Base-by-base conservation (phyloP, 208 protist species). In the Acanthamoeba castellanii region DNA sequence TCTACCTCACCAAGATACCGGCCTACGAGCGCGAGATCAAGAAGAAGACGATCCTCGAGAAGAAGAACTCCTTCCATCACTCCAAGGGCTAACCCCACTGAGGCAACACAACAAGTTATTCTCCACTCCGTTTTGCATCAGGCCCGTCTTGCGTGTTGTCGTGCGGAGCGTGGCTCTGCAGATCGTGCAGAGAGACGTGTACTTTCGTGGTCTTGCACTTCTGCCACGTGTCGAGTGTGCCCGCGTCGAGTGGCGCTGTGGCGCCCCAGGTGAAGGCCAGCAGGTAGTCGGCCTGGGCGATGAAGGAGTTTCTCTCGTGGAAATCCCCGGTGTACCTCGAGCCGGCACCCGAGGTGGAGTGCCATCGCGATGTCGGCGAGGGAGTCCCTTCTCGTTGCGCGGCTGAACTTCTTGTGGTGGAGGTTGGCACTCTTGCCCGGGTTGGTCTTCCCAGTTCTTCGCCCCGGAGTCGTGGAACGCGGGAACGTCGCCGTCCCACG, bases 31-130 rank as follows among this genome's bases (percentile, higher is more conserved):
- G 55, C 14, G 70, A 78, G 25, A 84, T 72, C 68, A 76, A 94
- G 68, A 94, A 94, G 90, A 94, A 94, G 90, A 94, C 42, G n/a
- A 30, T 30, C 22, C 66, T 93, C 18, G 90, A 94, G 70, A 94
- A 94, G 72, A 78, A 94, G 90, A 78, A 68, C 87, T 92, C 87
- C 27, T 92, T 92, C 87, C 87, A 50, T 6, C 84, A 92, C 57
- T 14, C 57, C 32, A 92, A 92, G 59, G 32, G 59, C 47, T 91
- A 59, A 50, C 37, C 25, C 7, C 13, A 87, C 50, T 37, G n/a
- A 18, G 7, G 7, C 9, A 16, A 18, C 18, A 18, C n/a, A 78
- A 57, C 7, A 7, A 20, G 64, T 32, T 9, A 34, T 7, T 70
- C 32, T 27, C 4, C 55, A 22, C 18, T 13, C 16, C 55, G 5